Evolutionary conservation across 2,329 filamentous ascomycete genomes (phyloP).

Genomic region (Microcyclospora tardicrescens): DNA sequence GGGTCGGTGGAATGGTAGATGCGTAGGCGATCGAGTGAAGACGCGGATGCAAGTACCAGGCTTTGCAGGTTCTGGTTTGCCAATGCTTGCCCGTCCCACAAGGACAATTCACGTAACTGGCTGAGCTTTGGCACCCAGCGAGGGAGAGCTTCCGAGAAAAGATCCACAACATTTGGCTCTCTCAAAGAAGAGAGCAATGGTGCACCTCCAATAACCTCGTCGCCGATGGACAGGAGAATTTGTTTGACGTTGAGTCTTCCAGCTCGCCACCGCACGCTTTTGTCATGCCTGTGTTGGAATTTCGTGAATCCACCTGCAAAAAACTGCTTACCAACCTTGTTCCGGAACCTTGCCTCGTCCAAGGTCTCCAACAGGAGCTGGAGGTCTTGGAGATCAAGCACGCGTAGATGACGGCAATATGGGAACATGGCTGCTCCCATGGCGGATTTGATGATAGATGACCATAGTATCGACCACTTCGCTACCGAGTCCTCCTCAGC

Average conservation of each 20-base stretch:
- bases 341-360: slow-evolving; percentile 46
- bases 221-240: slow-evolving; percentile 37
- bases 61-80: slow-evolving; percentile 39
- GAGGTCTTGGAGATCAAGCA: slow-evolving; percentile 51
- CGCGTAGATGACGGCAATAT: slow-evolving; percentile 55
- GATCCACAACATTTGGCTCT: slow-evolving; percentile 28
- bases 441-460: slow-evolving; percentile 53
- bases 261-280: slow-evolving; percentile 4
- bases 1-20: slow-evolving; percentile 37
- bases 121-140: slow-evolving; percentile 48
- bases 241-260: slow-evolving; percentile 27
- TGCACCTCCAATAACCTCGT: slow-evolving; percentile 25
- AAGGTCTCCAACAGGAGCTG: slow-evolving; percentile 48
- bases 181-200: slow-evolving; percentile 41
- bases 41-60: slow-evolving; percentile 46
- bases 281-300: slow-evolving; percentile 22
- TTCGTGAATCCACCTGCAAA: slow-evolving; percentile 36
- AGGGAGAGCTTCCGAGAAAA: slow-evolving; percentile 41
- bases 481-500: slow-evolving; percentile 32
- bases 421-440: slow-evolving; percentile 50
- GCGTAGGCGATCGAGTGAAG: slow-evolving; percentile 46
- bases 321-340: slow-evolving; percentile 46
- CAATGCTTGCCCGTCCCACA: slow-evolving; percentile 50
- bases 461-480: slow-evolving; percentile 54
- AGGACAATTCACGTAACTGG: slow-evolving; percentile 44